phyloP scores from a whole-genome alignment of 2,329 filamentous ascomycete genomes.

The Trichoderma gracile region DNA sequence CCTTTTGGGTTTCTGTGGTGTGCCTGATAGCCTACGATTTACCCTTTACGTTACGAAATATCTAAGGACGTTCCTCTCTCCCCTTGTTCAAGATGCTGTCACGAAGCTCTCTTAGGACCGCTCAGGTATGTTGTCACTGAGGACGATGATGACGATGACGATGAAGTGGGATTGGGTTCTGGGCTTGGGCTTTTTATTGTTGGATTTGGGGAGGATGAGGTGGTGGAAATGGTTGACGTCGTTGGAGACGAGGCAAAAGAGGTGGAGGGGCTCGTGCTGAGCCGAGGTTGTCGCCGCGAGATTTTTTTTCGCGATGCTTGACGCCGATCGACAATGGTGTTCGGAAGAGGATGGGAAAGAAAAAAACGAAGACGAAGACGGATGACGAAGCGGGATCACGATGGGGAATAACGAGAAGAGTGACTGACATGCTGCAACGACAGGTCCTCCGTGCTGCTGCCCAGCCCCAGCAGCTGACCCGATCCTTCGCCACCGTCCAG shows the following conservation, averaged over 20 bases:
- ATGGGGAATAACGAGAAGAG: neutral
- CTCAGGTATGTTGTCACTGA: slow-evolving; percentile 52
- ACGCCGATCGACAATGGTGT: neutral
- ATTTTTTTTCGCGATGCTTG: neutral
- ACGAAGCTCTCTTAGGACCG: slow-evolving; percentile 57
- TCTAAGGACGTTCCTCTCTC: neutral
- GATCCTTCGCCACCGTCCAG: slow-evolving; percentile 76
- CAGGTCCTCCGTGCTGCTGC: slow-evolving; percentile 57
- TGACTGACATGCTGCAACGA: slow-evolving; percentile 32
- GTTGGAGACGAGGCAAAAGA: neutral
- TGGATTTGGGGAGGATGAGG: neutral
- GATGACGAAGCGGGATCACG: neutral
- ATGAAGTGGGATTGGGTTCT: neutral
- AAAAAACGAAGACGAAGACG: no score
- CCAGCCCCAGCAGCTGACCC: slow-evolving; percentile 48
- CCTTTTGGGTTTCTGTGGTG: slow-evolving; percentile 3
- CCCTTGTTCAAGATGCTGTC: slow-evolving; percentile 53
- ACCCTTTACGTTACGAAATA: neutral
- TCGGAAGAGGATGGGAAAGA: neutral
- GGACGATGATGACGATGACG: neutral
- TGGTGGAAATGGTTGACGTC: neutral
- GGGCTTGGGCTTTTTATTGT: neutral
- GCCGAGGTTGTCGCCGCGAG: slow-evolving; percentile 9
- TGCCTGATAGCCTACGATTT: slow-evolving; percentile 1
- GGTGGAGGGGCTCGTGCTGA: slow-evolving; percentile 10